Percentiles rank a stretch among this genome's conserved stretches.
Evolutionary conservation across 2,329 filamentous ascomycete genomes (phyloP).

Genomic region (Trichoderma hamatum): DNA sequence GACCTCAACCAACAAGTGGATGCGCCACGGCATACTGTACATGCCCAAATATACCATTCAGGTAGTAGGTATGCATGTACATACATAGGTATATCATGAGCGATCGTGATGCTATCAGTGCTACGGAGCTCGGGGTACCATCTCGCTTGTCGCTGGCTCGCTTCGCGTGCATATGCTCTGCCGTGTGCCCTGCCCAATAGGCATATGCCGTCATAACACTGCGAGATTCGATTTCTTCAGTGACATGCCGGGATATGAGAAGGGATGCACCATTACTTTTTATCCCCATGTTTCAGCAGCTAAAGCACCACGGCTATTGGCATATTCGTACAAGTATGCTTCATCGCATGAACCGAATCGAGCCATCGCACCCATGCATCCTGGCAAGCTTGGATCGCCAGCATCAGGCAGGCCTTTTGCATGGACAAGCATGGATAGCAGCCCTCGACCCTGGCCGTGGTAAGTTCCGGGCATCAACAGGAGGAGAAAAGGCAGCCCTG

Average conservation of each 20-base stretch:
- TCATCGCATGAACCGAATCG: slow-evolving; percentile 17
- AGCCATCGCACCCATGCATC: slow-evolving; percentile 7
- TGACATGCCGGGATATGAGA: background rate
- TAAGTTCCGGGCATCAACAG: slow-evolving; percentile 16
- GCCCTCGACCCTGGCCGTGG: background rate
- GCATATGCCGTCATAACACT: background rate
- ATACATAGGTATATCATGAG: too few species aligned
- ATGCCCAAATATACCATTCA: background rate
- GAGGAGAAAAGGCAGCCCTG: slow-evolving; percentile 14
- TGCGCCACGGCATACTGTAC: background rate
- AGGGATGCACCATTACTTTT: background rate
- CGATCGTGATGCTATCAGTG: background rate
- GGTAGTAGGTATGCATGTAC: too few species aligned
- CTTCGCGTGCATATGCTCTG: background rate
- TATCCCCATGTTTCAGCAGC: slow-evolving; percentile 1
- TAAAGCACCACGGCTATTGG: background rate
- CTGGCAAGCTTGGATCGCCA: slow-evolving; percentile 3
- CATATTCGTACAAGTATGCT: background rate
- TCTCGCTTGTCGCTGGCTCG: background rate
- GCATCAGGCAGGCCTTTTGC: slow-evolving; percentile 9
- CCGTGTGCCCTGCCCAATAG: background rate
- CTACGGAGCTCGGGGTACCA: background rate
- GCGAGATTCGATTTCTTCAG: background rate
- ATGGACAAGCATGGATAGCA: background rate
- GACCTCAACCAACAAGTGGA: slow-evolving; percentile 5